A percentile compares a stretch with the other conserved stretches of the same genome.
These are phyloP conservation scores for Pyrus communis DNA, from an alignment of 306 rosid species.

Conservation along the genomic window DNA sequence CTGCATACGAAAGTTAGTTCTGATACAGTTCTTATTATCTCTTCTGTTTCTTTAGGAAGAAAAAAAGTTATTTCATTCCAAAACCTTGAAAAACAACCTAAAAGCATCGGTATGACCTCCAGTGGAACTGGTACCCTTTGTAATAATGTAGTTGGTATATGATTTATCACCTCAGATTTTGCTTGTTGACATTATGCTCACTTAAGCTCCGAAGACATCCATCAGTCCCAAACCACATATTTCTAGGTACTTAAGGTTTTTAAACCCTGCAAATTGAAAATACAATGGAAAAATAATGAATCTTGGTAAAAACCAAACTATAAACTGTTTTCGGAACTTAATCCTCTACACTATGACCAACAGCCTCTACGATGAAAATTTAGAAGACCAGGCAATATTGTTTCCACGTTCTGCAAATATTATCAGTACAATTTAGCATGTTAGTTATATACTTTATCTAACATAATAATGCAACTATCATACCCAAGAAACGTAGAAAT, in stretches of 20 bases:
- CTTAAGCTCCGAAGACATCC: constrained; percentile 28
- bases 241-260: constrained; percentile 81
- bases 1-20: too few relatives aligned
- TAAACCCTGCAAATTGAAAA: constrained; percentile 49
- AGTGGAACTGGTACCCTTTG: too few relatives aligned
- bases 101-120: too few relatives aligned
- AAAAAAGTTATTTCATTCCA: too few relatives aligned
- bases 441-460: neutral
- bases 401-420: neutral
- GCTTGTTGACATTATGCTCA: too few relatives aligned
- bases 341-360: neutral
- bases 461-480: neutral
- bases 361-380: neutral
- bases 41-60: too few relatives aligned
- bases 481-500: too few relatives aligned
- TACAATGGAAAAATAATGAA: neutral
- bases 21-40: too few relatives aligned
- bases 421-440: neutral
- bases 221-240: constrained; percentile 86
- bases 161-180: too few relatives aligned
- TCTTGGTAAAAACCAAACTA: too few relatives aligned
- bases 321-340: neutral
- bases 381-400: neutral
- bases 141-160: too few relatives aligned
- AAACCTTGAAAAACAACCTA: too few relatives aligned